phyloP scores from a whole-genome alignment of 2,329 filamentous ascomycete species.

The Spiromastix sp. region DNA sequence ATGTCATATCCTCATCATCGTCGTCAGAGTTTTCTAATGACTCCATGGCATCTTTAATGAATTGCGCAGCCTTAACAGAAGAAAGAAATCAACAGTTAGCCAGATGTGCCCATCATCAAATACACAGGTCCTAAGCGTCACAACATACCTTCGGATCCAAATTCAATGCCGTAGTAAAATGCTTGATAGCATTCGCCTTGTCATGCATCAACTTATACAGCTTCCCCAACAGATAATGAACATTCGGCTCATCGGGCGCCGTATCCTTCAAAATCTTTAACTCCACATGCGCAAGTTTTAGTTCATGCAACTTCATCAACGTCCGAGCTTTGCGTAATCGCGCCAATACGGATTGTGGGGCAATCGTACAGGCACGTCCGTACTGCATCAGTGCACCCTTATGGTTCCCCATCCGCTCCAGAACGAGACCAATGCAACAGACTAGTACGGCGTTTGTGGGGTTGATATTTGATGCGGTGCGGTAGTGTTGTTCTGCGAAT shows the following conservation, averaged over 20 bases:
- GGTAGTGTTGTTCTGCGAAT: conserved; percentile 84
- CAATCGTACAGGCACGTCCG: conserved; percentile 68
- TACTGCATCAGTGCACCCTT: conserved; percentile 72
- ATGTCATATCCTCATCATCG: conserved; percentile 44
- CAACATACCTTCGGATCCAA: conserved; percentile 81
- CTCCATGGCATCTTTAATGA: conserved; percentile 96
- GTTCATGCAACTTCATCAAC: conserved; percentile 61
- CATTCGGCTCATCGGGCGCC: conserved; percentile 87
- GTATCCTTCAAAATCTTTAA: conserved; percentile 81
- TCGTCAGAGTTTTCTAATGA: conserved; percentile 67
- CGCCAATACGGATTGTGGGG: conserved; percentile 70
- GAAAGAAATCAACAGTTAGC: conserved; percentile 11
- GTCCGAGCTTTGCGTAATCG: conserved; percentile 89
- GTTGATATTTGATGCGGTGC: conserved; percentile 79
- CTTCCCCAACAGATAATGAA: conserved; percentile 81
- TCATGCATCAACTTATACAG: conserved; percentile 50
- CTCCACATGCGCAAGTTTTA: conserved; percentile 67
- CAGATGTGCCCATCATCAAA: no score
- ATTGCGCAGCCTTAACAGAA: conserved; percentile 61
- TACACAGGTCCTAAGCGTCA: no score
- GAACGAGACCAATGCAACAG: conserved; percentile 80
- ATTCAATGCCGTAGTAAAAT: conserved; percentile 91
- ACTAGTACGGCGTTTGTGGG: conserved; percentile 87
- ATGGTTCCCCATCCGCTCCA: conserved; percentile 80
- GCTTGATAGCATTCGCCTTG: conserved; percentile 68